Evolutionary conservation across 164 flowering plant genomes (phyloP), one percentile per base, ranked within the genome.

Genomic region (Tinospora cordifolia): DNA sequence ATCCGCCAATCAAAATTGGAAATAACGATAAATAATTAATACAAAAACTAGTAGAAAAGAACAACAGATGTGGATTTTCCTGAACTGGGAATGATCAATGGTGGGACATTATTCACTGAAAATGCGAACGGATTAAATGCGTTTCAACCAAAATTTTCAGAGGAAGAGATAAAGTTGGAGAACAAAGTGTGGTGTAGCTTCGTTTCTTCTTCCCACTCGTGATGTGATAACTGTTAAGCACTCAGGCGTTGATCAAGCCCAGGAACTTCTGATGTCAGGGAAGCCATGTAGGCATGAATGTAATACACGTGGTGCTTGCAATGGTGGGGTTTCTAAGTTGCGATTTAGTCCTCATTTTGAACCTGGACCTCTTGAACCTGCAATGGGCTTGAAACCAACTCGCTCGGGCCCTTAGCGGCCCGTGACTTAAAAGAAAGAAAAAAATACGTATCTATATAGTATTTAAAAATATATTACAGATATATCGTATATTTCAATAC

Each of bases 171-270:
- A 60, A 60, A 60, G 63, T 25, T 60, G 30, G 24, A 60, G 63
- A 54, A n/a, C 60, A n/a, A 60, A 60, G 63, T 60, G 63, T 60
- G 63, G 63, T 60, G 63, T 2, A 60, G 63, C 63, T 60, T 60
- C 63, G 26, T 13, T 26, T 47, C 54, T 11, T 11, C 54, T 47
- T 15, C 17, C 1, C 15, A 11, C 54, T n/a, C n/a, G n/a, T n/a
- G n/a, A 5, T 11, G 17, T 47, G 17, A 47, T 47, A 15, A 47
- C 54, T 11, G 12, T 5, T 15, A 47, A 1, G 17, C 54, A 47
- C 1, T 11, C 17, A 47, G 54, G 12, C 54, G 17, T 47, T 11
- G 17, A 1, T 11, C 54, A 47, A 11, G 17, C 17, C 17, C 17
- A 1, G 54, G 3, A 1, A 3, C 12, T 47, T 47, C 8, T 47